Conservation (phyloP, 192 early-diverging fungal genomes). For the Powellomyces hirtus region DNA sequence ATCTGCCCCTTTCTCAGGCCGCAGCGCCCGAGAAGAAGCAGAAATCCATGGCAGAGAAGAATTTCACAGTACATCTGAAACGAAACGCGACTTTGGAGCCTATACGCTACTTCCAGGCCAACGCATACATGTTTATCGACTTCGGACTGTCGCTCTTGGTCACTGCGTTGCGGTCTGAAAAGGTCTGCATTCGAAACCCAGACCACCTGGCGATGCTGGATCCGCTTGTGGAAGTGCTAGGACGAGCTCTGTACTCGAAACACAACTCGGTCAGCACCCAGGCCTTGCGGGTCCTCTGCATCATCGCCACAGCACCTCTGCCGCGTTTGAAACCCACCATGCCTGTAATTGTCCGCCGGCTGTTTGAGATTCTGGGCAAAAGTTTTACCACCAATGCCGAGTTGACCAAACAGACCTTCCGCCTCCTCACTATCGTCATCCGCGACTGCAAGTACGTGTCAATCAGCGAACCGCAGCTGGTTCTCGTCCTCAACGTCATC, state of each 20-base stretch:
- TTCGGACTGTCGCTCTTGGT: constrained; percentile 90
- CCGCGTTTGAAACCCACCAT: constrained; percentile 66
- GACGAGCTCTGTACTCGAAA: constrained; percentile 81
- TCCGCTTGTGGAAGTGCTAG: constrained; percentile 77
- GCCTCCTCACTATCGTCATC: constrained; percentile 77
- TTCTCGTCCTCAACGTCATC: constrained; percentile 74
- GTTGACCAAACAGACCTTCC: constrained; percentile 77
- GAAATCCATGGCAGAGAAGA: constrained; percentile 54
- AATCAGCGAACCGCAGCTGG: constrained; percentile 74
- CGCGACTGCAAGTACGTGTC: constrained; percentile 69
- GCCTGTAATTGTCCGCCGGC: constrained; percentile 70
- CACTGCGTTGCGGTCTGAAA: constrained; percentile 53
- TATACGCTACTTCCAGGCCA: constrained; percentile 77
- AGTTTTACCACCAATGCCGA: constrained; percentile 55
- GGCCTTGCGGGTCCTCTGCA: constrained; percentile 69
- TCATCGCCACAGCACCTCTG: constrained; percentile 71
- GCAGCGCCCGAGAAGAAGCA: constrained; percentile 53
- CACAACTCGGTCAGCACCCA: constrained; percentile 66
- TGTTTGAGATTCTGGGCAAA: constrained; percentile 73
- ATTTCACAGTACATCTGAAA: constrained; percentile 70
- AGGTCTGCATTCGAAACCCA: constrained; percentile 38
- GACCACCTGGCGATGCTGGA: constrained; percentile 72
- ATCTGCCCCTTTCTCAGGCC: constrained; percentile 67
- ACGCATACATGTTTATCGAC: constrained; percentile 87
- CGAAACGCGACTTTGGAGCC: constrained; percentile 55